Evolutionary conservation across 768 basidiomycete species (phyloP).

Genomic region (Leccinum sublutescens): DNA sequence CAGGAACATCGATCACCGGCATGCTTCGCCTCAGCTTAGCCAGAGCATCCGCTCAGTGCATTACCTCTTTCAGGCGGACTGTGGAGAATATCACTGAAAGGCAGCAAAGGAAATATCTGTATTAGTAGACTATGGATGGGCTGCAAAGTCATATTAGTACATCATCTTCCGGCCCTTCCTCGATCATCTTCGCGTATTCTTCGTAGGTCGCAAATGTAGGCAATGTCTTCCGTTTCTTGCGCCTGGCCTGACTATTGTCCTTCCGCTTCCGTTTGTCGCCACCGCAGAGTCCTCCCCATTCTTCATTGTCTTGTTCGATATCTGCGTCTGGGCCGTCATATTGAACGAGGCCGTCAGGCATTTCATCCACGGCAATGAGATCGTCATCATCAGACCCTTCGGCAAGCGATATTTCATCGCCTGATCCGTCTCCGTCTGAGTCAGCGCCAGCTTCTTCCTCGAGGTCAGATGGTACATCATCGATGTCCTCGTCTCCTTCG

Average conservation of each 20-base stretch:
- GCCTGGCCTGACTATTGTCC: slow-evolving; percentile 40
- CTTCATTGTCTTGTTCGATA: slow-evolving; percentile 8
- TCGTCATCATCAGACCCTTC: slow-evolving; percentile 75
- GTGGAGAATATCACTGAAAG: no score
- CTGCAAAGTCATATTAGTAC: no score
- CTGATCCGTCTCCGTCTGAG: slow-evolving; percentile 36
- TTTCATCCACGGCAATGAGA: slow-evolving; percentile 53
- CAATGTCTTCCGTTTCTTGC: slow-evolving; percentile 67
- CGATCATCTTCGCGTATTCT: no score
- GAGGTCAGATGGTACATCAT: slow-evolving; percentile 27
- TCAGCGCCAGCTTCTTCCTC: slow-evolving; percentile 29
- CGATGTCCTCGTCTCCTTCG: slow-evolving; percentile 24
- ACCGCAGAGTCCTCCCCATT: slow-evolving; percentile 41
- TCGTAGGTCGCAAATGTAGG: slow-evolving; percentile 52
- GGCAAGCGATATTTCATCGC: slow-evolving; percentile 50
- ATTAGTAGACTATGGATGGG: no score
- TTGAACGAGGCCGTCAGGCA: slow-evolving; percentile 56
- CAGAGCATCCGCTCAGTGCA: no score
- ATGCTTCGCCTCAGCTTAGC: no score
- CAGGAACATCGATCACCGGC: no score
- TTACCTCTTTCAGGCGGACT: no score
- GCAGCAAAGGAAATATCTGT: no score
- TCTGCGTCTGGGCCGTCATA: slow-evolving; percentile 55
- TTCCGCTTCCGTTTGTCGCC: slow-evolving; percentile 55
- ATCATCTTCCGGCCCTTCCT: no score